Evolutionary conservation across 2,329 filamentous ascomycete species (phyloP).

Genomic region (Xylariaceae sp.): DNA sequence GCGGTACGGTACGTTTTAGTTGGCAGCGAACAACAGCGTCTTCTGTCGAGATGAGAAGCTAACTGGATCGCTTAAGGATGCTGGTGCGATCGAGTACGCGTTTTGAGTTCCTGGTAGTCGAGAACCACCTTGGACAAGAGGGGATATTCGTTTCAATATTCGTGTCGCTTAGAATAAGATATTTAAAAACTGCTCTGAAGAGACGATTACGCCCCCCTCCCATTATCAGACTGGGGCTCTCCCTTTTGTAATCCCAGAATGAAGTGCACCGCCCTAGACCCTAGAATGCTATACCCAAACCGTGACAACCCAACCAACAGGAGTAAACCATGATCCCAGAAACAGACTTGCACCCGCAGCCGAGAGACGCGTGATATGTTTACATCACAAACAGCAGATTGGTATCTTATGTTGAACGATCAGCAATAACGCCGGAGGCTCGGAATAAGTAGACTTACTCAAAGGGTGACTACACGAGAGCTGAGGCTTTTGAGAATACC

Average conservation of each 20-base stretch:
- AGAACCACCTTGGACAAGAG: no score
- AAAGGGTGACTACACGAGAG: slow-evolving; percentile 94
- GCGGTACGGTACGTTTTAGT: no score
- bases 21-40: no score
- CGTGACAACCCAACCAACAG: slow-evolving; percentile 1
- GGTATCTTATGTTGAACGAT: slow-evolving; percentile 52
- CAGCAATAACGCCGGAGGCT: slow-evolving; percentile 13
- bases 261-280: slow-evolving; percentile 1
- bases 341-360: background rate
- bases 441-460: slow-evolving; percentile 60
- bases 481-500: slow-evolving; percentile 95
- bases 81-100: no score
- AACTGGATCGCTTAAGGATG: no score
- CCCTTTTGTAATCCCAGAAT: background rate
- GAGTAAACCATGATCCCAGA: slow-evolving; percentile 2
- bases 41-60: no score
- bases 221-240: no score
- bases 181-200: no score
- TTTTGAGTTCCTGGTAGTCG: no score
- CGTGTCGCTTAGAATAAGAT: no score
- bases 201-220: no score
- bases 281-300: slow-evolving; percentile 14
- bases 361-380: slow-evolving; percentile 7
- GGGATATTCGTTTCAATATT: no score
- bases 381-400: slow-evolving; percentile 71